Percentiles rank a stretch among this genome's conserved stretches.
Conservation (phyloP, 2,329 filamentous ascomycete species). For the Exophiala spinifera region DNA sequence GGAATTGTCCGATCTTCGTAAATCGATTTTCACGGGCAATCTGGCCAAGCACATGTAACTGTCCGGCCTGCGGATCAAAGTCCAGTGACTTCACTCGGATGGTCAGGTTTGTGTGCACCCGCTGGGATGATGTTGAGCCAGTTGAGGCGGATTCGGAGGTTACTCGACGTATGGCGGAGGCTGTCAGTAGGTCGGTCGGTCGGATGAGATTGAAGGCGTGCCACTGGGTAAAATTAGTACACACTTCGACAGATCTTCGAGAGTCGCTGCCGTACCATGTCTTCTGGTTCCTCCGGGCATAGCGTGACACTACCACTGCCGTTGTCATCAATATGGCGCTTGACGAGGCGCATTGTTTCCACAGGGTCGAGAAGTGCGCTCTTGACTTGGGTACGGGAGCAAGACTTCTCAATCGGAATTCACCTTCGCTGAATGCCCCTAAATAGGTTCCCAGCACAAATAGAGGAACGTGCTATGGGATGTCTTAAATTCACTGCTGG, state of each 20-base stretch:
- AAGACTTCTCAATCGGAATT: not conserved
- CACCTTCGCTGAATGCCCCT: not conserved
- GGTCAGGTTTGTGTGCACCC: conserved; percentile 62
- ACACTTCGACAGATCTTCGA: conserved; percentile 7
- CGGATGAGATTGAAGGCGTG: conserved; percentile 72
- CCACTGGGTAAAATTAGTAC: conserved; percentile 51
- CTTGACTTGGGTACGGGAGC: not conserved
- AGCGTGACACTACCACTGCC: conserved; percentile 65
- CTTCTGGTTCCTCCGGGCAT: conserved; percentile 69
- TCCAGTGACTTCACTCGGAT: conserved; percentile 65
- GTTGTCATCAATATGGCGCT: conserved; percentile 63
- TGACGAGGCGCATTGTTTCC: conserved; percentile 62
- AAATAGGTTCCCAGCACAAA: no score
- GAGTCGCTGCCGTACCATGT: conserved; percentile 57
- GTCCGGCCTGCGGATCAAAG: conserved; percentile 66
- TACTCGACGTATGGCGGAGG: conserved; percentile 64
- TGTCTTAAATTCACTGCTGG: not conserved
- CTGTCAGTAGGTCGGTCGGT: conserved; percentile 61
- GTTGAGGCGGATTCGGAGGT: conserved; percentile 57
- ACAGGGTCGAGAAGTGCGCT: not conserved
- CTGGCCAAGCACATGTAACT: conserved; percentile 66
- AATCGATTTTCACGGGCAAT: conserved; percentile 65
- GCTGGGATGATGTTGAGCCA: conserved; percentile 60
- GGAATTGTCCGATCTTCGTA: conserved; percentile 64
- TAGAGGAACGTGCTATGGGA: not conserved